These are phyloP conservation scores for Aspergillus sojae DNA, from an alignment of 2,329 filamentous ascomycete species.

Conservation along the genomic window DNA sequence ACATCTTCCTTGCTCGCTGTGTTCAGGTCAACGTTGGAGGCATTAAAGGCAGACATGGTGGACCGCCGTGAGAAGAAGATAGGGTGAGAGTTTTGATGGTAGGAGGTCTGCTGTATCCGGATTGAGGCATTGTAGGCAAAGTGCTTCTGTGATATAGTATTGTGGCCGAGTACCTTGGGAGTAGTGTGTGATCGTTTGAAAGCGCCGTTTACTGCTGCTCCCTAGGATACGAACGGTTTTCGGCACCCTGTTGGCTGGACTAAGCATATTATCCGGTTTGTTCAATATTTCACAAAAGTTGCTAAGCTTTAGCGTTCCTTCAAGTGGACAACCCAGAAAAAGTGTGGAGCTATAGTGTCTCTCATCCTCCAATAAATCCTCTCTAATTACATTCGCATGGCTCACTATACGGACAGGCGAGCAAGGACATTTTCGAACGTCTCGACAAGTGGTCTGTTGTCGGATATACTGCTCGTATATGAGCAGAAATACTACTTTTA, in stretches of 20 bases:
- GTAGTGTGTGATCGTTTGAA: neutral
- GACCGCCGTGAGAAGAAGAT: neutral
- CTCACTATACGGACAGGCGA: neutral
- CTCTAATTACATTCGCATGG: neutral
- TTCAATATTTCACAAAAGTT: neutral
- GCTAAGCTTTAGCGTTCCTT: neutral
- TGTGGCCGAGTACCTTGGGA: neutral
- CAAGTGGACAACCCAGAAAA: neutral
- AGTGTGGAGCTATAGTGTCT: neutral
- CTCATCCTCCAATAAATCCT: neutral
- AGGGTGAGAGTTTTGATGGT: neutral
- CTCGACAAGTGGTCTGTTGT: neutral
- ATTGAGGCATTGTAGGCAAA: neutral
- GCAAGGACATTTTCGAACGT: neutral
- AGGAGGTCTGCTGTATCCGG: neutral
- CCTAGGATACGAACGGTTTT: neutral
- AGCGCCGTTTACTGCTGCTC: neutral
- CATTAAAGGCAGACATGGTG: slow-evolving; percentile 36
- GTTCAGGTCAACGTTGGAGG: slow-evolving; percentile 48
- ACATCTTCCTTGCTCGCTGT: slow-evolving; percentile 48
- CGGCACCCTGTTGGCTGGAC: neutral
- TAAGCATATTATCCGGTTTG: neutral
- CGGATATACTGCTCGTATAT: neutral
- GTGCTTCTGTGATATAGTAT: neutral
- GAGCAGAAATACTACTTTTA: neutral